These are phyloP conservation scores for Hippophae gyantsensis DNA, from an alignment of 306 rosid species.

Conservation along the genomic window DNA sequence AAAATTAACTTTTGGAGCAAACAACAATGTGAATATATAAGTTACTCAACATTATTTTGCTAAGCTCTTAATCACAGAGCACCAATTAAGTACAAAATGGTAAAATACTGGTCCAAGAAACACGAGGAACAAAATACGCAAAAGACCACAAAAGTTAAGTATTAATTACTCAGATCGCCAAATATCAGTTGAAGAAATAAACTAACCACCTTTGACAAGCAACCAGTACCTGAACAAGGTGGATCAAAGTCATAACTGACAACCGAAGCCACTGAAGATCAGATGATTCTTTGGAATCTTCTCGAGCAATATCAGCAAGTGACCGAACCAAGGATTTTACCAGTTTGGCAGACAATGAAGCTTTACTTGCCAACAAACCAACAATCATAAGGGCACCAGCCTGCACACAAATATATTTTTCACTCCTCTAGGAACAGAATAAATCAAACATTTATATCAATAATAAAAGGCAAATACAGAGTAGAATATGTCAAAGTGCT, in stretches of 20 bases:
- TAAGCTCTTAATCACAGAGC: too few relatives aligned
- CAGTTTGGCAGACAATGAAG: conserved; percentile 63
- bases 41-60: too few relatives aligned
- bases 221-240: conserved; percentile 77
- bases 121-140: too few relatives aligned
- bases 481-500: background rate
- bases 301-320: conserved; percentile 58
- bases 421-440: background rate
- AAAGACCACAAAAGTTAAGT: background rate
- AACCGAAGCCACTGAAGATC: conserved; percentile 71
- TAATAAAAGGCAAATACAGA: background rate
- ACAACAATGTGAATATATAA: too few relatives aligned
- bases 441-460: background rate
- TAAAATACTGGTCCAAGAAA: too few relatives aligned
- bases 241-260: conserved; percentile 68
- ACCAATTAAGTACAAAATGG: too few relatives aligned
- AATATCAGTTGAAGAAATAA: background rate
- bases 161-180: background rate
- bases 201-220: conserved; percentile 4
- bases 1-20: too few relatives aligned
- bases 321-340: conserved; percentile 60
- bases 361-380: conserved; percentile 69
- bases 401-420: conserved; percentile 25
- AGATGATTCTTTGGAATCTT: conserved; percentile 41
- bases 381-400: conserved; percentile 89